Percentiles rank a stretch among this genome's conserved stretches.
These are phyloP conservation scores for Penicillium canariense DNA, from an alignment of 495 filamentous ascomycete species.

Conservation along the genomic window DNA sequence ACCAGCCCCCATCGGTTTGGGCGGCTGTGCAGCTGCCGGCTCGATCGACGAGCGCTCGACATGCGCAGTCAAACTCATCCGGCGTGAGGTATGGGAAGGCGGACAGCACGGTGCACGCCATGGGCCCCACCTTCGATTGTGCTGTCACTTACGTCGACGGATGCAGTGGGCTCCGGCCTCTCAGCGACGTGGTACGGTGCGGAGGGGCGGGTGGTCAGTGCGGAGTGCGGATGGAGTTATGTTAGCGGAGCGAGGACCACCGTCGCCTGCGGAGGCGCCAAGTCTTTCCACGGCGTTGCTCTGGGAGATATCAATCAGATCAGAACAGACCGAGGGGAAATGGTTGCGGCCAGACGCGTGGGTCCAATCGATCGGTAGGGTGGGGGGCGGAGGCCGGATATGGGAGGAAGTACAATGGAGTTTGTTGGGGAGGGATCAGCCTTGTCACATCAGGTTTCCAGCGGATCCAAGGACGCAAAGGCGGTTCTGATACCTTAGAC, in stretches of 20 bases:
- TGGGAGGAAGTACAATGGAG: slow-evolving; percentile 9
- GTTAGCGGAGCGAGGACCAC: neutral
- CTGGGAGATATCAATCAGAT: slow-evolving; percentile 2
- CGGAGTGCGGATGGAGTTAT: neutral
- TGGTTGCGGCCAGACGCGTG: slow-evolving; percentile 3
- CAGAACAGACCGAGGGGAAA: neutral
- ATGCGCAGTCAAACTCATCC: slow-evolving; percentile 60
- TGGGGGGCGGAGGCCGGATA: neutral
- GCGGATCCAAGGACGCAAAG: neutral
- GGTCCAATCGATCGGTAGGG: neutral
- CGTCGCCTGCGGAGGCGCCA: neutral
- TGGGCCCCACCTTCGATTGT: slow-evolving; percentile 5
- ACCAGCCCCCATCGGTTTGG: slow-evolving; percentile 25
- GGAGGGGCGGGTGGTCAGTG: neutral
- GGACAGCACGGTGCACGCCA: slow-evolving; percentile 26
- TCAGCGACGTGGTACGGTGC: slow-evolving; percentile 4
- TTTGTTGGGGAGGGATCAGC: slow-evolving; percentile 2
- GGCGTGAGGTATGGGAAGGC: slow-evolving; percentile 54
- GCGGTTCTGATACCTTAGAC: neutral
- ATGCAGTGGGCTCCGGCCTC: slow-evolving; percentile 9
- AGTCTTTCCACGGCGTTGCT: neutral
- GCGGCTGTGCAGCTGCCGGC: slow-evolving; percentile 36
- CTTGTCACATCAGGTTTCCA: slow-evolving; percentile 12
- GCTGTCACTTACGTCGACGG: slow-evolving; percentile 24
- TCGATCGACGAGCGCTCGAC: slow-evolving; percentile 55